Evolutionary conservation across 768 basidiomycete genomes (phyloP).

Genomic region (Coprinellus micaceus): DNA sequence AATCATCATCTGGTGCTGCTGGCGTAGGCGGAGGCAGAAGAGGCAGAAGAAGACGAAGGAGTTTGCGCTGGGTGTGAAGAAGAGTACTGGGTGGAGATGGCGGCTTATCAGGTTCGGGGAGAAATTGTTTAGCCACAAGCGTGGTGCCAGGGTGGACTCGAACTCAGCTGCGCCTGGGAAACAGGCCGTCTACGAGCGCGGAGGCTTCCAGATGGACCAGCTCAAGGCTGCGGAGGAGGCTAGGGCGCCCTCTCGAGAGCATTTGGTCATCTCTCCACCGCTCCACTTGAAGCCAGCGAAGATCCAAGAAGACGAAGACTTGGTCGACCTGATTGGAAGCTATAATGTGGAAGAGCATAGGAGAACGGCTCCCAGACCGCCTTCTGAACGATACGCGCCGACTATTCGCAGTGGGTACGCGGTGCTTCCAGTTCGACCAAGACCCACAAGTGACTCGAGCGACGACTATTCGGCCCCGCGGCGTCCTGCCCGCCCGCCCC

Average conservation of each 20-base stretch:
- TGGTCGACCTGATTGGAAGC: background rate
- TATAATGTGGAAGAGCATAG: no score
- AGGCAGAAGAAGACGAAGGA: slow-evolving; percentile 62
- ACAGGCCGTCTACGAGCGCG: background rate
- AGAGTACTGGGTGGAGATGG: slow-evolving; percentile 50
- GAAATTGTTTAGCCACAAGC: slow-evolving; percentile 52
- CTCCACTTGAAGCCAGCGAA: no score
- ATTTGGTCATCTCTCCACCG: background rate
- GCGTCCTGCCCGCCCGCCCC: no score
- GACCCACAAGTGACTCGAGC: slow-evolving; percentile 15
- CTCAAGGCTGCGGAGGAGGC: background rate
- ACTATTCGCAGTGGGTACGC: no score
- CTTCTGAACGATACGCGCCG: no score
- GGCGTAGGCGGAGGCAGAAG: slow-evolving; percentile 64
- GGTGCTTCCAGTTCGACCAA: slow-evolving; percentile 20
- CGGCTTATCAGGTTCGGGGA: slow-evolving; percentile 56
- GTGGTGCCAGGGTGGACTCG: slow-evolving; percentile 32
- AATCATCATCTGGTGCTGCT: slow-evolving; percentile 52
- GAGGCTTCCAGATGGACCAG: background rate
- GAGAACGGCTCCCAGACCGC: no score
- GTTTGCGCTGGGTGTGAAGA: slow-evolving; percentile 57
- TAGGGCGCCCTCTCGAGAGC: background rate
- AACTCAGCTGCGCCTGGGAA: background rate
- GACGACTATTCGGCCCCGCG: no score
- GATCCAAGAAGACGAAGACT: background rate